Evolutionary conservation across 2,329 filamentous ascomycete genomes (phyloP).

Genomic region (Cordyceps cateniannulata): DNA sequence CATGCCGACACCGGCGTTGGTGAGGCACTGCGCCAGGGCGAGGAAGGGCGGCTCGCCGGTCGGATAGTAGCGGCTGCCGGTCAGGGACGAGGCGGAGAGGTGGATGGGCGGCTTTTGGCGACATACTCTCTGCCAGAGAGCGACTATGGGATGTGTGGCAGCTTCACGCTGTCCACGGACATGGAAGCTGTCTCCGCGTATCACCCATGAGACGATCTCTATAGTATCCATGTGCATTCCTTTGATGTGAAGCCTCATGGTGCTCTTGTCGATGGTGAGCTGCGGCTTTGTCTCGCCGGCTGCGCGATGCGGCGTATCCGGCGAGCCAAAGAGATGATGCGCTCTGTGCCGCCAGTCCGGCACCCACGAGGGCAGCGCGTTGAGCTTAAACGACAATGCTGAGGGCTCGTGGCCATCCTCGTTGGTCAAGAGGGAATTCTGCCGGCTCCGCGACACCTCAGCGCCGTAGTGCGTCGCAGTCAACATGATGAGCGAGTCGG

Average conservation of each 20-base stretch:
- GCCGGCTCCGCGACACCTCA: not conserved
- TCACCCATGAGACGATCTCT: slow-evolving; percentile 21
- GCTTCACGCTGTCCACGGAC: not conserved
- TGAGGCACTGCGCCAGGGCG: slow-evolving; percentile 28
- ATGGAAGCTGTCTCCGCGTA: slow-evolving; percentile 26
- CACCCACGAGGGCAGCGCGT: not conserved
- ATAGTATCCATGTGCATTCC: slow-evolving; percentile 25
- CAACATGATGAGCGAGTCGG: slow-evolving; percentile 24
- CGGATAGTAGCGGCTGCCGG: slow-evolving; percentile 15
- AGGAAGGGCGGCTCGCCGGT: slow-evolving; percentile 25
- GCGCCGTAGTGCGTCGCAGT: slow-evolving; percentile 22
- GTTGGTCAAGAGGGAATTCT: not conserved
- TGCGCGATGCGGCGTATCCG: slow-evolving; percentile 26
- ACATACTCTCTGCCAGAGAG: slow-evolving; percentile 25
- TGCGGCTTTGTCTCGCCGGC: slow-evolving; percentile 21
- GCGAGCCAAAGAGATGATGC: slow-evolving; percentile 26
- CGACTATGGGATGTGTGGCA: slow-evolving; percentile 21
- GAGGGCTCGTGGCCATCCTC: not conserved
- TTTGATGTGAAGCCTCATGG: slow-evolving; percentile 20
- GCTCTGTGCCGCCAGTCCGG: slow-evolving; percentile 18
- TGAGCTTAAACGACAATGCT: not conserved
- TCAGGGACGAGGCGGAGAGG: slow-evolving; percentile 15
- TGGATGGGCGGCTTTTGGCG: slow-evolving; percentile 18
- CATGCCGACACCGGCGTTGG: slow-evolving; percentile 25
- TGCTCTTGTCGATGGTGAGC: slow-evolving; percentile 21